Evolutionary conservation across 257 asterid genomes (phyloP).

Genomic region (Lavandula angustifolia): DNA sequence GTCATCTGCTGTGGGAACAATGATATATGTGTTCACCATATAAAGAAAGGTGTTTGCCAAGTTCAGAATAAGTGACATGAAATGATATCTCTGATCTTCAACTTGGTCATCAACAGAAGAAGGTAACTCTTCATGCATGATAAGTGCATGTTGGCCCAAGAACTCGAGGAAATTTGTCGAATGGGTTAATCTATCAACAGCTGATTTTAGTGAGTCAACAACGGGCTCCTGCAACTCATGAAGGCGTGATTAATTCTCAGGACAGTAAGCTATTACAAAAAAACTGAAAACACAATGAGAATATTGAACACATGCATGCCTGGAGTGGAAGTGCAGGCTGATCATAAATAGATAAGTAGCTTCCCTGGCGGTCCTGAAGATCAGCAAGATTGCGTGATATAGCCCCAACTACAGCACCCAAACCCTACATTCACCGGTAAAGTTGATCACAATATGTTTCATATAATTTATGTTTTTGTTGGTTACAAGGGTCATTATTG

Average conservation of each 20-base stretch:
- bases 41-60: conserved; percentile 94
- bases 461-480: conserved; percentile 11
- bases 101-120: conserved; percentile 57
- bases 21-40: conserved; percentile 95
- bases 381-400: conserved; percentile 97
- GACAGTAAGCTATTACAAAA: too few relatives aligned
- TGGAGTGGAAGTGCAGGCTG: conserved; percentile 87
- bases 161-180: conserved; percentile 89
- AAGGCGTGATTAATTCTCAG: conserved; percentile 23
- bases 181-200: conserved; percentile 78
- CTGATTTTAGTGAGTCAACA: conserved; percentile 77
- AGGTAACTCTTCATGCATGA: conserved; percentile 93
- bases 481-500: too few relatives aligned
- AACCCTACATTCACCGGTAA: conserved; percentile 81
- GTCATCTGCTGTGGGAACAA: conserved; percentile 99
- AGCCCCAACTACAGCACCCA: conserved; percentile 99
- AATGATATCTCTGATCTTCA: conserved; percentile 84
- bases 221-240: conserved; percentile 72
- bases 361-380: conserved; percentile 96
- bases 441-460: background rate
- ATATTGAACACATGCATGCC: conserved; percentile 41
- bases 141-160: conserved; percentile 96
- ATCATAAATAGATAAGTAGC: conserved; percentile 95
- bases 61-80: conserved; percentile 86
- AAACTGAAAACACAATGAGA: conserved; percentile 13